phyloP scores from a whole-genome alignment of 495 filamentous ascomycete species.

The Penicillium cataractarum region DNA sequence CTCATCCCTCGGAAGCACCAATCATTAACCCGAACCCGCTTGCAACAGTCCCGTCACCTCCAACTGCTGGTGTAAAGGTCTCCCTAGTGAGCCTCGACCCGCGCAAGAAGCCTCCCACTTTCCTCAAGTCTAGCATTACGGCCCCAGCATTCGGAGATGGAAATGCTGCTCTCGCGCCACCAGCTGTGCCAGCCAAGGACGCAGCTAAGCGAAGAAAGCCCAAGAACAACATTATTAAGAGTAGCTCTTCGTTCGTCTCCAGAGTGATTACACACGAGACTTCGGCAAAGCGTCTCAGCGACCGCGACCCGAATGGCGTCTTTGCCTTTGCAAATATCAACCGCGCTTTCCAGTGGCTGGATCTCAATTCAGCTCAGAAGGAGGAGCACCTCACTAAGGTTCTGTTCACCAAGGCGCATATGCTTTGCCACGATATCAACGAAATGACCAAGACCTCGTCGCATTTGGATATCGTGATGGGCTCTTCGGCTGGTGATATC shows the following conservation, averaged over 20 bases:
- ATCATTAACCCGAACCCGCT: constrained; percentile 86
- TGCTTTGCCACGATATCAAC: constrained; percentile 94
- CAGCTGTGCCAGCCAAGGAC: constrained; percentile 64
- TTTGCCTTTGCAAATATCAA: constrained; percentile 96
- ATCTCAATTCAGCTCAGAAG: constrained; percentile 60
- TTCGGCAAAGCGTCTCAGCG: constrained; percentile 73
- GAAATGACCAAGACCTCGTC: constrained; percentile 71
- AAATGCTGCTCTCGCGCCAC: constrained; percentile 68
- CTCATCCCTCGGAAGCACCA: constrained; percentile 91
- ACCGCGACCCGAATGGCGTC: constrained; percentile 75
- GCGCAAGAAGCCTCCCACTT: constrained; percentile 58
- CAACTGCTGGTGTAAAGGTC: constrained; percentile 83
- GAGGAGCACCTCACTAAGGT: constrained; percentile 92
- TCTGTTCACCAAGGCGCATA: constrained; percentile 92
- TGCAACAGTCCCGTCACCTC: constrained; percentile 77
- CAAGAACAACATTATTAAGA: constrained; percentile 97
- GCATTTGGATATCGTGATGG: constrained; percentile 91
- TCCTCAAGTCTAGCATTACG: constrained; percentile 41
- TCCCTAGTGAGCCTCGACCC: constrained; percentile 72
- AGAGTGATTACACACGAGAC: constrained; percentile 90
- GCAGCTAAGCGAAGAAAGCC: constrained; percentile 81
- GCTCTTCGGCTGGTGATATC: constrained; percentile 93
- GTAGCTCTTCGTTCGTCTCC: constrained; percentile 95
- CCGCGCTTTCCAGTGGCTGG: constrained; percentile 85
- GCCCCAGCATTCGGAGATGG: constrained; percentile 85